phyloP scores from a whole-genome alignment of 495 filamentous ascomycete genomes.

The Penicillium soppii region DNA sequence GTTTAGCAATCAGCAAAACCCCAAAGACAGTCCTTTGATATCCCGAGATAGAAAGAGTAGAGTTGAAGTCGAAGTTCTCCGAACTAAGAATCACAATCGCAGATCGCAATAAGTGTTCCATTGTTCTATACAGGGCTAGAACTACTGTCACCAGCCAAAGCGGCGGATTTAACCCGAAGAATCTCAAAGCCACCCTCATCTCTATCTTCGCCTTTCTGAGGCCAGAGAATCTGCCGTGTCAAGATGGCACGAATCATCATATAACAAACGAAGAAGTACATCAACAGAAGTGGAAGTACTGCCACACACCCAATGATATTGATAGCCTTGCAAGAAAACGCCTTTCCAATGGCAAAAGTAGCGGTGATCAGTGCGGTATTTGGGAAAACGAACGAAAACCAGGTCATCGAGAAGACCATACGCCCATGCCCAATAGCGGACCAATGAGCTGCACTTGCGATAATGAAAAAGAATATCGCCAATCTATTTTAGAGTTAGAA shows the following conservation, averaged over 20 bases:
- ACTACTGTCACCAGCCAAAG: background rate
- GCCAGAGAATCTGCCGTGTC: constrained; percentile 66
- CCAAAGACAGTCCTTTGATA: too few relatives aligned
- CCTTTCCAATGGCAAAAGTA: constrained; percentile 68
- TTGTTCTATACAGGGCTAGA: background rate
- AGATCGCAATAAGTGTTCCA: too few relatives aligned
- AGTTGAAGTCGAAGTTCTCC: too few relatives aligned
- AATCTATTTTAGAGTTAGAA: constrained; percentile 43
- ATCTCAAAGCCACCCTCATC: constrained; percentile 60
- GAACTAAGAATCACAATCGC: too few relatives aligned
- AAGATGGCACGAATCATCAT: constrained; percentile 71
- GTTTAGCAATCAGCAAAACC: too few relatives aligned
- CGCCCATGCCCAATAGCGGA: constrained; percentile 61
- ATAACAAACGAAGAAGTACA: constrained; percentile 67
- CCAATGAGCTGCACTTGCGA: constrained; percentile 72
- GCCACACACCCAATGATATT: constrained; percentile 67
- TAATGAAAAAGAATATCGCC: constrained; percentile 83
- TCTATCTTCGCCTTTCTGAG: constrained; percentile 65
- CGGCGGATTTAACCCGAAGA: constrained; percentile 26
- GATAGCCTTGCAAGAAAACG: constrained; percentile 60
- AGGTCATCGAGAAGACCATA: constrained; percentile 84
- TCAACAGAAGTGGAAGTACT: constrained; percentile 58
- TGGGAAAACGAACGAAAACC: constrained; percentile 86
- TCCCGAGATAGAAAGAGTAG: too few relatives aligned
- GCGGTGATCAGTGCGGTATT: constrained; percentile 77